Conservation (phyloP, 2,329 filamentous ascomycete species). For the Drechslerella coelobrocha region DNA sequence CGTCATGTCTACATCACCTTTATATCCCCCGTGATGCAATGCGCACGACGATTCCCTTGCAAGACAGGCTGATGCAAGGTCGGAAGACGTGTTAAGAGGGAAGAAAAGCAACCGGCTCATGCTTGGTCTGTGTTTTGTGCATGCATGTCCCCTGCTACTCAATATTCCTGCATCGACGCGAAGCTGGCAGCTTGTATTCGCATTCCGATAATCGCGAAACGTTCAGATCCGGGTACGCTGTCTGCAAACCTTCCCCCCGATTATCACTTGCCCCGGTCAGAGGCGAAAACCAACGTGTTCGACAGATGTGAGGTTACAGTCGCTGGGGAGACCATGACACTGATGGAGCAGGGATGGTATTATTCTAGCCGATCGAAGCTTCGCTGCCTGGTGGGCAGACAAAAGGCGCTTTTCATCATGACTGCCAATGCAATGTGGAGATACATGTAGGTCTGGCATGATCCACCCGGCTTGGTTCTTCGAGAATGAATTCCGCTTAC, state of each 20-base stretch:
- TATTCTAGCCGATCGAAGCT: neutral
- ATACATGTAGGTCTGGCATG: no score
- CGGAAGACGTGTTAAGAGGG: neutral
- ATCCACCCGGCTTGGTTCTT: no score
- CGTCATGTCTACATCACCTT: conserved; percentile 38
- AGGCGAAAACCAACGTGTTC: neutral
- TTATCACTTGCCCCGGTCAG: neutral
- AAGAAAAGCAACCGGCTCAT: no score
- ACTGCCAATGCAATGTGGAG: no score
- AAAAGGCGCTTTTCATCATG: no score
- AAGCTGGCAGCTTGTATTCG: no score
- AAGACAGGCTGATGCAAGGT: conserved; percentile 4
- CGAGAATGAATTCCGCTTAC: neutral
- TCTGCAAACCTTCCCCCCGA: neutral
- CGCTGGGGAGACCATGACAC: neutral
- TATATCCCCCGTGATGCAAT: conserved; percentile 7
- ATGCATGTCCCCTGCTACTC: neutral
- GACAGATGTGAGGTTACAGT: neutral
- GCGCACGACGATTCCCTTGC: conserved; percentile 8
- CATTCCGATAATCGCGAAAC: neutral
- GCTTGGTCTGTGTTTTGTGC: neutral
- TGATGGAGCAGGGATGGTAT: neutral
- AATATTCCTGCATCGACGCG: neutral
- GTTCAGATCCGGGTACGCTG: neutral
- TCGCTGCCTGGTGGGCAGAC: no score